Conservation (phyloP, 2,329 filamentous ascomycete species). For the Trichophyton mentagrophytes region DNA sequence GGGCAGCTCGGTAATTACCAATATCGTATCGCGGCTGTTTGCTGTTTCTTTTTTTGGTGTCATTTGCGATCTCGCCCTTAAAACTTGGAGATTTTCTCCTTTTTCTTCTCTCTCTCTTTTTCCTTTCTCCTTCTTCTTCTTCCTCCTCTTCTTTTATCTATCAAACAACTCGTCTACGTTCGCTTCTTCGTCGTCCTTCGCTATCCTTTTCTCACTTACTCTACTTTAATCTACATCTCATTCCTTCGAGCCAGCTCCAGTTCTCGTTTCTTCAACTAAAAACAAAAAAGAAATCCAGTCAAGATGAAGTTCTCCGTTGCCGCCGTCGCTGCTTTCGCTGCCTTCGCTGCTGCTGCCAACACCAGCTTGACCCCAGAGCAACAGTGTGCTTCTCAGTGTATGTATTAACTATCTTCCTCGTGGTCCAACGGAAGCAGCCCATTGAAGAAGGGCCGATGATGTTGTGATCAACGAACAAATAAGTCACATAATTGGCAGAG, state of each 20-base stretch:
- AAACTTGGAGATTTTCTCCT: background rate
- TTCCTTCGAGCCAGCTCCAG: background rate
- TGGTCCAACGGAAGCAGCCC: background rate
- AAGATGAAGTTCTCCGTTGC: conserved; percentile 27
- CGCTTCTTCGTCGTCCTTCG: conserved; percentile 1
- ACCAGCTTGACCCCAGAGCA: conserved; percentile 24
- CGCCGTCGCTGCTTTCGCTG: conserved; percentile 32
- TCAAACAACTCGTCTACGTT: background rate
- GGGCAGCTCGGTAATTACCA: background rate
- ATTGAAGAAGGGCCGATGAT: background rate
- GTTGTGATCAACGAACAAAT: no score
- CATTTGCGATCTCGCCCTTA: background rate
- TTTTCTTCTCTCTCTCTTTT: background rate
- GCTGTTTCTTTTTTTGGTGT: background rate
- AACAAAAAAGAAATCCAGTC: conserved; percentile 2
- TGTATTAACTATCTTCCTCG: background rate
- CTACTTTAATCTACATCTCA: background rate
- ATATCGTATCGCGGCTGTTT: background rate
- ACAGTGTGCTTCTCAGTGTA: conserved; percentile 29
- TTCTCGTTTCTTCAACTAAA: background rate
- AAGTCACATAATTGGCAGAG: no score
- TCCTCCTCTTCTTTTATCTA: no score
- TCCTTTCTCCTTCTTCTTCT: background rate
- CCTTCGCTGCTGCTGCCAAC: conserved; percentile 33
- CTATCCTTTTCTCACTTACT: background rate